These are phyloP conservation scores for Scopulariopsis brevicaulis DNA, from an alignment of 2,329 filamentous ascomycete genomes.

Conservation along the genomic window DNA sequence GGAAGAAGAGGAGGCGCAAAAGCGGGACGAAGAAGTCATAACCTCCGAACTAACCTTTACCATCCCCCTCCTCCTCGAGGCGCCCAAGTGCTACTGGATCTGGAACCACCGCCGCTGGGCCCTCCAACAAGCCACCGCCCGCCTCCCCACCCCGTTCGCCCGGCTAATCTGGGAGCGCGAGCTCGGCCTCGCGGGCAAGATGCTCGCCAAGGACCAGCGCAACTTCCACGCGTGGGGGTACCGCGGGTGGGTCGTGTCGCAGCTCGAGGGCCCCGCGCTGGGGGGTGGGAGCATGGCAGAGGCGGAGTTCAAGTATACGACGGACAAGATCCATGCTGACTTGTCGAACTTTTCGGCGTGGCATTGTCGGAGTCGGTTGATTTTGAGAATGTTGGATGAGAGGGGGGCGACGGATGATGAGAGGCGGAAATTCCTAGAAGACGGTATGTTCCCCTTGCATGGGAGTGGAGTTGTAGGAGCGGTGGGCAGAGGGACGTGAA, in stretches of 20 bases:
- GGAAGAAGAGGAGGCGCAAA: conserved; percentile 8
- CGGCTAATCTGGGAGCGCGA: conserved; percentile 73
- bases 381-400: conserved; percentile 64
- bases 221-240: conserved; percentile 99
- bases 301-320: conserved; percentile 80
- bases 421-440: conserved; percentile 59
- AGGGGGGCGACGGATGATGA: conserved; percentile 50
- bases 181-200: conserved; percentile 71
- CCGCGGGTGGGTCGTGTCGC: conserved; percentile 64
- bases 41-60: conserved; percentile 70
- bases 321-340: conserved; percentile 61
- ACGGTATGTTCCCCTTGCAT: conserved; percentile 34
- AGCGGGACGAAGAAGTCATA: conserved; percentile 38
- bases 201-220: conserved; percentile 74
- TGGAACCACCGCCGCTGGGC: conserved; percentile 94
- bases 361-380: conserved; percentile 82
- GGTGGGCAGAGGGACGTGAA: neutral
- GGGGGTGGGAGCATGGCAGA: conserved; percentile 56
- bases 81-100: conserved; percentile 98
- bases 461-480: neutral
- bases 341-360: conserved; percentile 96
- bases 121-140: conserved; percentile 56
- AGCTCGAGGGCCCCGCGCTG: conserved; percentile 51
- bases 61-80: conserved; percentile 71
- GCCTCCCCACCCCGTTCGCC: conserved; percentile 45